Conservation (phyloP, 108 stramenopile genomes). For the Parietichytrium sp. region DNA sequence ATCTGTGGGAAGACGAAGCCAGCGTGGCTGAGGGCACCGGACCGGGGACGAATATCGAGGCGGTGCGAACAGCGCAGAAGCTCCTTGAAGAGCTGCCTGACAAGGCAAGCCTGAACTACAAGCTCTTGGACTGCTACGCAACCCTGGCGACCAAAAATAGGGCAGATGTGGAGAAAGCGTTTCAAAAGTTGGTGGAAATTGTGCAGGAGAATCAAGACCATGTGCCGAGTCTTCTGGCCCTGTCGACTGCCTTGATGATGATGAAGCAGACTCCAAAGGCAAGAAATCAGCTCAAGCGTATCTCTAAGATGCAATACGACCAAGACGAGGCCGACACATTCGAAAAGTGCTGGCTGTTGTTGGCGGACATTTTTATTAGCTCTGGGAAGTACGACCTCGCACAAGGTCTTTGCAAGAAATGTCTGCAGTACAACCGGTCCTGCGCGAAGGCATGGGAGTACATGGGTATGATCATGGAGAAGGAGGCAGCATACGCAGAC, state of each 20-base stretch:
- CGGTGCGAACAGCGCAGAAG: background rate
- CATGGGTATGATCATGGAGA: conserved; percentile 66
- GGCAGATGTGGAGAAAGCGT: conserved; percentile 52
- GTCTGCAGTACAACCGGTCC: conserved; percentile 61
- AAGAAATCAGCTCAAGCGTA: conserved; percentile 65
- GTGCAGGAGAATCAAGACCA: conserved; percentile 58
- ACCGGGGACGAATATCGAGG: background rate
- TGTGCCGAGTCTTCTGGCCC: conserved; percentile 63
- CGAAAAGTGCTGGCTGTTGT: conserved; percentile 62
- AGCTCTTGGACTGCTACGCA: conserved; percentile 47
- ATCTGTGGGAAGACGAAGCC: conserved; percentile 38
- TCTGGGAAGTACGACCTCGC: conserved; percentile 63
- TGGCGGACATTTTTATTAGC: conserved; percentile 68
- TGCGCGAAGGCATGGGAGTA: conserved; percentile 66
- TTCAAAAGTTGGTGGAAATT: conserved; percentile 53
- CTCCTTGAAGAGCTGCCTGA: conserved; percentile 1
- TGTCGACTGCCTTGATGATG: conserved; percentile 62
- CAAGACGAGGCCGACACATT: conserved; percentile 62
- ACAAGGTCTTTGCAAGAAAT: conserved; percentile 61
- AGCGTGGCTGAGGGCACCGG: background rate
- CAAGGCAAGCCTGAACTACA: background rate
- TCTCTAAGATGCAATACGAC: conserved; percentile 62
- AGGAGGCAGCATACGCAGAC: conserved; percentile 63
- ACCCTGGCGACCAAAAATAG: conserved; percentile 49
- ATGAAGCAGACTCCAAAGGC: conserved; percentile 58